Base-by-base conservation (phyloP, 2,329 filamentous ascomycete species). In the Penicillium sp. region DNA sequence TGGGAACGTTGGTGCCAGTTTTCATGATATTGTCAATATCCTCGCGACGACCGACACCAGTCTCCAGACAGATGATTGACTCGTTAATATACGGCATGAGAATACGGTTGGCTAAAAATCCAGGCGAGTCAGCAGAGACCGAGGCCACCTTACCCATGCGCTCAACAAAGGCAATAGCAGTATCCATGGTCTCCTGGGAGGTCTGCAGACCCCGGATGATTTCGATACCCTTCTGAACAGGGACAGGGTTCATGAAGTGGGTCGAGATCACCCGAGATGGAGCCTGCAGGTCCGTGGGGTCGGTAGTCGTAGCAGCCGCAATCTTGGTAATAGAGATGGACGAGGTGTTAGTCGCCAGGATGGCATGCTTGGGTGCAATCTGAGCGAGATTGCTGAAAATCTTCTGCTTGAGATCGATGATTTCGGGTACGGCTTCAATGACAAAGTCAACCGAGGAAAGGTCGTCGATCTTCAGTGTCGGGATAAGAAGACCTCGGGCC, bases 1-100 rank as follows among this genome's bases (percentile, higher is more conserved):
- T 99, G 23, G 94, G 94, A 38, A 99, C 94, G 69, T 96, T 96
- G 21, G 94, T 99, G 43, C 94, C 94, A 65, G 96, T 96, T 83
- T 96, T 97, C 94, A 99, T 99, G 65, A 99, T 99, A 60, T 83
- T 86, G 69, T 99, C 94, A 61, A 99, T 99, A 59, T 93, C 89
- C 67, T 97, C 92, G 63, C 89, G 87, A 59, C 84, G 82, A 16
- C 94, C 94, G 0, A 99, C 85, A 3, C 90, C 89, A 0, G 94
- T 96, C 76, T 99, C 94, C 13, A 99, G 80, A 73, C 94, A 99
- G 59, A 96, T 93, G 63, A 99, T 81, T 8, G 95, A 94, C 76
- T 99, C 94, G 71, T 99, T 99, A 78, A 99, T 96, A 71, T 99
- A 99, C 0, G 94, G 94, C 94, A 99, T 99, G 54, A 99, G 78